These are phyloP conservation scores for Apiospora malaysiana DNA, from an alignment of 2,329 filamentous ascomycete genomes.

Conservation along the genomic window DNA sequence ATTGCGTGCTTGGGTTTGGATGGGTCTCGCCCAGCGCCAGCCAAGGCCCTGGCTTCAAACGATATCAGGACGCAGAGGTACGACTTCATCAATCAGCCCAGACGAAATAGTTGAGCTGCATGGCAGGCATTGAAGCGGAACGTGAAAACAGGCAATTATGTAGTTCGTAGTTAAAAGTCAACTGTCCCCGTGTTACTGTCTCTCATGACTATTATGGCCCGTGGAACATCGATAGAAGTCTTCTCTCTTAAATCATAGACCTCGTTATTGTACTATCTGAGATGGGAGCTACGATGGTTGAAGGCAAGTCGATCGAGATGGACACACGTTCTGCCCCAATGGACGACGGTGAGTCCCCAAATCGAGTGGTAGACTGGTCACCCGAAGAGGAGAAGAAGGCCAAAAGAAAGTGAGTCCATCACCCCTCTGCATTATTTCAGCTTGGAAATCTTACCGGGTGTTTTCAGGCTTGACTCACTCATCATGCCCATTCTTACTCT, in stretches of 20 bases:
- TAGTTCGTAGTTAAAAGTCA: not conserved
- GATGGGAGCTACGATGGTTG: not conserved
- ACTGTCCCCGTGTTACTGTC: not conserved
- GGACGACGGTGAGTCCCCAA: not conserved
- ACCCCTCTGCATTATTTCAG: not conserved
- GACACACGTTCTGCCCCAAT: not conserved
- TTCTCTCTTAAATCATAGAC: not conserved
- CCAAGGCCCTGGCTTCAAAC: not conserved
- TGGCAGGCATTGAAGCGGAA: not conserved
- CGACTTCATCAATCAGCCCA: not conserved
- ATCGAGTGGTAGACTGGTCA: constrained; percentile 26
- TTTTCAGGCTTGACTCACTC: constrained; percentile 21
- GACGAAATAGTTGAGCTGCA: not conserved
- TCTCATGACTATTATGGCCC: not conserved
- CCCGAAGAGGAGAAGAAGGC: constrained; percentile 27
- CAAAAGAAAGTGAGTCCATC: constrained; percentile 28
- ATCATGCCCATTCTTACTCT: constrained; percentile 23
- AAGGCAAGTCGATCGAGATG: not conserved
- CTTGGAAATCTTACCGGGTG: not conserved
- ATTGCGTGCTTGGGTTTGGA: not conserved
- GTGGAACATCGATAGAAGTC: not conserved
- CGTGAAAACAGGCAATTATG: not conserved
- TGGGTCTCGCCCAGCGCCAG: not conserved
- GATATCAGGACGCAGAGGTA: not conserved
- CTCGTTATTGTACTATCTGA: not conserved